Evolutionary conservation across 495 filamentous ascomycete genomes (phyloP), one percentile per base, ranked within the genome.

Genomic region (Cairneyella variabilis): DNA sequence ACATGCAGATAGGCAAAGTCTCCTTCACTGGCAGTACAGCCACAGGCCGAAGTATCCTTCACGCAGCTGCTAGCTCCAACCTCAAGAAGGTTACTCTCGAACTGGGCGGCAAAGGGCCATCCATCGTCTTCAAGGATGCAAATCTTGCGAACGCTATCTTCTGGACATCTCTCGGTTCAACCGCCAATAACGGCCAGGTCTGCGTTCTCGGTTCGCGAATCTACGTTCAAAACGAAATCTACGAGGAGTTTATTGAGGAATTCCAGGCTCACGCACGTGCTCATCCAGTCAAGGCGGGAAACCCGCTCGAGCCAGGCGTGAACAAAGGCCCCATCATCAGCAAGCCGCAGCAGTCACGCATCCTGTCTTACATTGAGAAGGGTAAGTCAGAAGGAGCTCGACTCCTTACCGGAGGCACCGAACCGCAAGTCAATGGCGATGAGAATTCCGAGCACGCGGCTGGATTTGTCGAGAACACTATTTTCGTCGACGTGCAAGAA

Each of bases 31-130:
- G 91, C 27, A 86, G 81, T 34, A 95, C 89, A 0, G 73, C 77
- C 6, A 96, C 90, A 8, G 91, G 84, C 21, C 83, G 80, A 56
- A 77, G 88, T 57, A 88, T 96, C 58, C 93, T 95, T 90, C 91
- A 90, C 69, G 84, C 85, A 75, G 90, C 91, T 1, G 77, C 84
- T 6, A 47, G 62, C 14, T 70, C 76, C 10, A 95, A 87, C 59
- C 73, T 96, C 73, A 96, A 95, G 77, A 92, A 93, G 67, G 90
- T 96, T 57, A 95, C 89, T 0, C 78, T 96, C 8, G 91, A 96
- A 66, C 95, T 90, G 0, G 91, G 91, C 20, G 91, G 91, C 54
- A 96, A 96, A 73, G 88, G 83, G 10, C 90, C 91, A 4, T 72
- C 91, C 16, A 67, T 96, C 44, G 81, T 96, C 28, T 96, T 96